phyloP scores from a whole-genome alignment of 2,329 filamentous ascomycete genomes.

The Boeremia lycopersici region DNA sequence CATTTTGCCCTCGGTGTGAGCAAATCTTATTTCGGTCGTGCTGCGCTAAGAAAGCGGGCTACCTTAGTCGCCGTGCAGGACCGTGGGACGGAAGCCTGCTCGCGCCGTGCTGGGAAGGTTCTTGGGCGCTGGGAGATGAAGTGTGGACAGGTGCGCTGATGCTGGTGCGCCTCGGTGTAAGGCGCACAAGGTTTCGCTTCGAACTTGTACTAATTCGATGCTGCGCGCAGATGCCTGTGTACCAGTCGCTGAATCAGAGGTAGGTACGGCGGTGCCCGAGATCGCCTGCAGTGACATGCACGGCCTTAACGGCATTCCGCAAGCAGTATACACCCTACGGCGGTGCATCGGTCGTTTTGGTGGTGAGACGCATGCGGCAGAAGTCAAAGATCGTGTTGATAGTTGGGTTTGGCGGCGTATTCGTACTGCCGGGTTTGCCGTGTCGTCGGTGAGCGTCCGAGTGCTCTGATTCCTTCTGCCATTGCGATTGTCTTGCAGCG shows the following conservation, averaged over 20 bases:
- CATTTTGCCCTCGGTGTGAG: not conserved
- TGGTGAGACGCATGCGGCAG: conserved; percentile 18
- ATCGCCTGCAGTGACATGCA: conserved; percentile 9
- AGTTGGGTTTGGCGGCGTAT: not conserved
- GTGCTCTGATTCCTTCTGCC: conserved; percentile 12
- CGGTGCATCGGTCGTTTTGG: conserved; percentile 5
- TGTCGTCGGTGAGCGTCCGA: conserved; percentile 12
- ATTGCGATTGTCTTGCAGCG: not conserved
- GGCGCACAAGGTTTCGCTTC: conserved; percentile 9
- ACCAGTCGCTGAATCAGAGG: conserved; percentile 1
- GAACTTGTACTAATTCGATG: not conserved
- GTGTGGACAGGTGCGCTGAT: not conserved
- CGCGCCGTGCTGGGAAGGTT: conserved; percentile 7
- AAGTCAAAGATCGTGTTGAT: not conserved
- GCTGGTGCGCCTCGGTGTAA: conserved; percentile 7
- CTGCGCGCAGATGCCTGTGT: conserved; percentile 1
- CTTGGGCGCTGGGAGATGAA: conserved; percentile 4
- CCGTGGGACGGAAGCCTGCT: conserved; percentile 2
- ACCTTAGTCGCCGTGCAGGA: conserved; percentile 12
- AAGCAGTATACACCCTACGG: conserved; percentile 8
- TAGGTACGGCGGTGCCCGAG: conserved; percentile 8
- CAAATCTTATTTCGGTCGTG: conserved; percentile 7
- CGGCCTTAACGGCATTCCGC: conserved; percentile 4
- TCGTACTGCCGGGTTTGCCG: conserved; percentile 10
- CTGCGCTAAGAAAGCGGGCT: conserved; percentile 9